Base-by-base conservation (phyloP, 345 rosid species). In the Brassica napus region DNA sequence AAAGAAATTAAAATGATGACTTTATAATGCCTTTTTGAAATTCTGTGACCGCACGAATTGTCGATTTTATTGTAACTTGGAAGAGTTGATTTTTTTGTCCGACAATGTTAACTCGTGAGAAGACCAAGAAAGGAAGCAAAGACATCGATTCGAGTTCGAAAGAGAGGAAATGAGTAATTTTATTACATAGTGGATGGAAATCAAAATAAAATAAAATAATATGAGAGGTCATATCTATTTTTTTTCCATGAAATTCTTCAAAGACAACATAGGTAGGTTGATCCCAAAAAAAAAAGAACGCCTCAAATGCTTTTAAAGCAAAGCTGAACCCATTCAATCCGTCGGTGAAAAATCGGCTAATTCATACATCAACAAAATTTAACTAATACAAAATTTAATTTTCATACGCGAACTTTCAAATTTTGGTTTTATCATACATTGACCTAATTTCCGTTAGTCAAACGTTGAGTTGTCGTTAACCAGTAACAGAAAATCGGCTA, bases 261-360 rank as follows among this genome's bases (percentile, higher is more conserved):
- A 37, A 69, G 8, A 57, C 1, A 18, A 18, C 0, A 18, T 18
- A 18, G 21, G 21, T 18, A 18, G 21, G 21, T 18, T 18, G 21
- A 18, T 18, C 21, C 21, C 21, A 18, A 18, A 18, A 18, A 18
- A 18, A 18, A 18, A 18, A 18, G 6, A 32, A 69, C 65, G 57
- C 75, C 70, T 77, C 70, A 69, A 69, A 52, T 9, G 80, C 65
- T 49, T 62, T 69, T 32, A 44, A 76, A 62, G 63, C 47, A 28
- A 47, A 3, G 5, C 16, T 47, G 64, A 75, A 74, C 52, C 52
- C 37, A 69, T 24, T 8, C 4, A 31, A 12, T 18, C 21, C 21
- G 1, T 18, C 21, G 1, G 21, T 0, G 21, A 0, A 18, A 18
- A 18, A 18, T 18, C 21, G 21, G 21, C 21, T 18, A 18, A 0